Conservation (phyloP, 345 rosid genomes). For the Aquilaria sinensis region DNA sequence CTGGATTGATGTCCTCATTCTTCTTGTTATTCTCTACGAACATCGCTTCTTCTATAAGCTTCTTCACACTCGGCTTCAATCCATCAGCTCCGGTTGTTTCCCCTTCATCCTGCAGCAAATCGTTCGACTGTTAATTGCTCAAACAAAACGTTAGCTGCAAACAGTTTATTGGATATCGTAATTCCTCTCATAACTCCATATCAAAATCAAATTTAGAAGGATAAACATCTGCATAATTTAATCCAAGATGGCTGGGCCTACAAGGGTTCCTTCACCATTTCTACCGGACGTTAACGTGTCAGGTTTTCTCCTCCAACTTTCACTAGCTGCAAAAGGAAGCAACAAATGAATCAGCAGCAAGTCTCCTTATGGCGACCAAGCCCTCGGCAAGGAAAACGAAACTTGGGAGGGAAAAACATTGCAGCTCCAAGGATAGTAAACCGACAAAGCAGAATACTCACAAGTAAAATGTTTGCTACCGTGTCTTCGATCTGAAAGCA, state of each 20-base stretch:
- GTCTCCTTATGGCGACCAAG: background rate
- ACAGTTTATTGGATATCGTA: background rate
- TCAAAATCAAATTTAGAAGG: no score
- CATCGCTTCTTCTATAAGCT: constrained; percentile 92
- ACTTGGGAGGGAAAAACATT: no score
- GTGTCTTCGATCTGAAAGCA: constrained; percentile 58
- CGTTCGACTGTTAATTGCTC: constrained; percentile 2
- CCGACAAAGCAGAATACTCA: background rate
- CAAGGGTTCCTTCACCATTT: constrained; percentile 33
- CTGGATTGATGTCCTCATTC: constrained; percentile 31
- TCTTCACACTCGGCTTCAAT: constrained; percentile 76
- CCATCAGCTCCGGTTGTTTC: constrained; percentile 17
- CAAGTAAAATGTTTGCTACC: constrained; percentile 36
- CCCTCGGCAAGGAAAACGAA: background rate
- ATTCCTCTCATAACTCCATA: no score
- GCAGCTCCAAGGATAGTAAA: no score
- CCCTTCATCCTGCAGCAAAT: constrained; percentile 46
- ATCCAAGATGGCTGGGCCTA: constrained; percentile 24
- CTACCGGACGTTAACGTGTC: constrained; percentile 25
- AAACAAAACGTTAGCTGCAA: background rate
- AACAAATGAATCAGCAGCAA: constrained; percentile 4
- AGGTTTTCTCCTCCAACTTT: constrained; percentile 26
- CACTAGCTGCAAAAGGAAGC: constrained; percentile 33
- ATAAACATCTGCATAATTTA: background rate
- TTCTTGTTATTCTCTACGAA: constrained; percentile 32